Evolutionary conservation across 495 filamentous ascomycete genomes (phyloP).

Genomic region (Penicillium subrubescens): DNA sequence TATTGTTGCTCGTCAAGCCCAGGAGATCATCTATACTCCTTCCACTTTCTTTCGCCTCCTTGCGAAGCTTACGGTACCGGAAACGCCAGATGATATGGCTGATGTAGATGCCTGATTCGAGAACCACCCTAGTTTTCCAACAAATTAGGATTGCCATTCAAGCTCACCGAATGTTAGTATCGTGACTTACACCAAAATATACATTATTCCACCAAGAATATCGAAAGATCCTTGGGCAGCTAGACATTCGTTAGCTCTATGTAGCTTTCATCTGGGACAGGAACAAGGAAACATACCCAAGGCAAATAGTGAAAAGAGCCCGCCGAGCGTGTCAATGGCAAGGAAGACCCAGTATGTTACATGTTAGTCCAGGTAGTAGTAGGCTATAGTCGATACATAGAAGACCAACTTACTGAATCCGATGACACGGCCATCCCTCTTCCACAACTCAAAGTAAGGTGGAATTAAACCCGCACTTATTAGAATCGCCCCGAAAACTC

Average conservation of each 20-base stretch:
- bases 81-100: conserved; percentile 70
- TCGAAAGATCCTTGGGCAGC: conserved; percentile 73
- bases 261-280: background rate
- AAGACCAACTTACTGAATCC: conserved; percentile 59
- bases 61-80: conserved; percentile 60
- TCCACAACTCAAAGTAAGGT: conserved; percentile 73
- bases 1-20: conserved; percentile 20
- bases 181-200: conserved; percentile 62
- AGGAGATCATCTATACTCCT: conserved; percentile 67
- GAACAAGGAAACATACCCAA: conserved; percentile 50
- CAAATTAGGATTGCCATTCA: background rate
- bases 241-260: conserved; percentile 20
- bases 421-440: conserved; percentile 66
- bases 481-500: conserved; percentile 60
- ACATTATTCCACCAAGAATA: conserved; percentile 66
- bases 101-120: conserved; percentile 69
- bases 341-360: conserved; percentile 62
- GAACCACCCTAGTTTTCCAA: conserved; percentile 48
- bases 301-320: conserved; percentile 74
- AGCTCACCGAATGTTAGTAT: background rate
- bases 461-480: conserved; percentile 65
- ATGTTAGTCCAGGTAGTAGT: background rate
- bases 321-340: conserved; percentile 68
- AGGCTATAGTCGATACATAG: background rate
- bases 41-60: conserved; percentile 56